These are phyloP conservation scores for Fusarium sp. DNA, from an alignment of 2,329 filamentous ascomycete genomes.

Conservation along the genomic window DNA sequence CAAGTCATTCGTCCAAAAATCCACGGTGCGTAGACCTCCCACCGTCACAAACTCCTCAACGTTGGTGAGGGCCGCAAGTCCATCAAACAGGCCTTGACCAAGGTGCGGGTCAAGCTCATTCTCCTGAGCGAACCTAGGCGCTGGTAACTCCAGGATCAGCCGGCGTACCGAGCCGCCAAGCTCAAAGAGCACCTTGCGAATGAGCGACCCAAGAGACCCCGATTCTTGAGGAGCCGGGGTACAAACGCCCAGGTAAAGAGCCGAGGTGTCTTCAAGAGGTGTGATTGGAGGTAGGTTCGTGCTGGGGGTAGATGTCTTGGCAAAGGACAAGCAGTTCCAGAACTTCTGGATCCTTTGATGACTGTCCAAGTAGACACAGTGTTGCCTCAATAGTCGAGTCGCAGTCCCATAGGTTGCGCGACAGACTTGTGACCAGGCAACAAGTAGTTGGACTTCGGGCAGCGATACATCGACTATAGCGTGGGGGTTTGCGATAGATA, in stretches of 20 bases:
- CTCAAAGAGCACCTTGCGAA: constrained; percentile 10
- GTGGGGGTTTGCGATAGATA: not conserved
- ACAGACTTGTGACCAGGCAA: not conserved
- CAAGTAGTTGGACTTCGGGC: not conserved
- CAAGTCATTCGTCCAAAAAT: constrained; percentile 19
- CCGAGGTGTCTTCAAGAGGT: constrained; percentile 1
- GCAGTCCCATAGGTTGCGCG: not conserved
- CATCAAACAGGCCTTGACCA: not conserved
- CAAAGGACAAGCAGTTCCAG: not conserved
- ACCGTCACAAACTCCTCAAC: constrained; percentile 27
- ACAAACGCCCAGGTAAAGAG: constrained; percentile 21
- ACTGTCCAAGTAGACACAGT: not conserved
- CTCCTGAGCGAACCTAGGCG: constrained; percentile 7
- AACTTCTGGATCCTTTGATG: not conserved
- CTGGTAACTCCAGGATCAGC: constrained; percentile 24
- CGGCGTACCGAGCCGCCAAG: constrained; percentile 18
- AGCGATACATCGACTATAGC: not conserved
- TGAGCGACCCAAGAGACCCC: not conserved
- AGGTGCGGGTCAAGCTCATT: constrained; percentile 4
- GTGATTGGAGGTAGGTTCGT: constrained; percentile 5
- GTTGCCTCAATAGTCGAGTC: not conserved
- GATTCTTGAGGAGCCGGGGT: constrained; percentile 1
- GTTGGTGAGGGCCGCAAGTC: constrained; percentile 7
- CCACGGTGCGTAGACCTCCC: constrained; percentile 14
- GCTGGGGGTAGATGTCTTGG: not conserved